A percentile compares a stretch with the other conserved stretches of the same genome.
These are phyloP conservation scores for Cercis canadensis DNA, from an alignment of 306 rosid genomes.

Conservation along the genomic window DNA sequence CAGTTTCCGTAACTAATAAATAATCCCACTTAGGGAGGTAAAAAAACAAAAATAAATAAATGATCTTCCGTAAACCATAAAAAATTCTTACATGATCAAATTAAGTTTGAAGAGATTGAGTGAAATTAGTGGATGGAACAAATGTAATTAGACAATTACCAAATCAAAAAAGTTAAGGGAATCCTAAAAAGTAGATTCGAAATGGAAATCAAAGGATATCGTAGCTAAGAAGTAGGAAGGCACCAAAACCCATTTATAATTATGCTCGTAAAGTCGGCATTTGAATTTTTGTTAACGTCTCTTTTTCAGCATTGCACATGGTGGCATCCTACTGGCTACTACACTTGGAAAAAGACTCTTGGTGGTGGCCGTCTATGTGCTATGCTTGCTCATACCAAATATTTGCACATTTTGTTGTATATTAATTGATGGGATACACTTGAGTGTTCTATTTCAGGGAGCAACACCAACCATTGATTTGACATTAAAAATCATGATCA, in stretches of 20 bases:
- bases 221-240: no score
- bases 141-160: slow-evolving; percentile 2
- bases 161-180: slow-evolving; percentile 27
- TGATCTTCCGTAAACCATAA: not conserved
- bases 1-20: slow-evolving; percentile 29
- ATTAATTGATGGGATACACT: no score
- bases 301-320: slow-evolving; percentile 40
- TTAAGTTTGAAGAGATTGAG: not conserved
- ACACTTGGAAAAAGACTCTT: slow-evolving; percentile 9
- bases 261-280: slow-evolving; percentile 39
- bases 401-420: no score
- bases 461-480: slow-evolving; percentile 36
- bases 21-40: not conserved
- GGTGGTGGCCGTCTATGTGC: slow-evolving; percentile 34
- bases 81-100: slow-evolving; percentile 17
- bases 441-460: no score
- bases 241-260: no score
- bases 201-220: not conserved
- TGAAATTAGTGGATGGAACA: not conserved
- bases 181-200: slow-evolving; percentile 38
- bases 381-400: not conserved
- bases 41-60: not conserved
- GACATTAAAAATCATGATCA: no score
- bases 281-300: slow-evolving; percentile 40
- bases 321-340: slow-evolving; percentile 36